A percentile compares a stretch with the other conserved stretches of the same genome.
Evolutionary conservation across 2,329 filamentous ascomycete genomes (phyloP).

Genomic region (Emmonsia crescens): DNA sequence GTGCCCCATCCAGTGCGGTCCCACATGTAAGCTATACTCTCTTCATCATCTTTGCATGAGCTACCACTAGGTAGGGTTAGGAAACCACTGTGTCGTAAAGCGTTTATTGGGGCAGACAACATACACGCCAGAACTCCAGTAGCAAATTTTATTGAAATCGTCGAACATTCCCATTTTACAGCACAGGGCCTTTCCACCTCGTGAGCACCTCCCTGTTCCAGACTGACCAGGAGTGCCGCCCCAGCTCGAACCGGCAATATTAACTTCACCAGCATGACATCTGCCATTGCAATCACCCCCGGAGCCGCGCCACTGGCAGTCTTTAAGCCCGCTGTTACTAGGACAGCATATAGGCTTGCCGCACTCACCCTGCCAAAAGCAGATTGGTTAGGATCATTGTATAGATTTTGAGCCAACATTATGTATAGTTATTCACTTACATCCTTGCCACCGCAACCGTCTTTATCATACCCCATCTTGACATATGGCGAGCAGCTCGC

Average conservation of each 20-base stretch:
- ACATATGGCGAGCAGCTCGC: slow-evolving; percentile 1
- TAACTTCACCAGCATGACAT: slow-evolving; percentile 12
- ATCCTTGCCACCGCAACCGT: slow-evolving; percentile 1
- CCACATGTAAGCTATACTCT: background rate
- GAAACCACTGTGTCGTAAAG: background rate
- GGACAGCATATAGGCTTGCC: slow-evolving; percentile 12
- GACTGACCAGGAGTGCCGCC: background rate
- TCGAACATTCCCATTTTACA: slow-evolving; percentile 1
- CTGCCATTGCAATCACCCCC: slow-evolving; percentile 10
- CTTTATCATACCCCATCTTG: slow-evolving; percentile 7
- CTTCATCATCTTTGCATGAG: background rate
- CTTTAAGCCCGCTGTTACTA: slow-evolving; percentile 6
- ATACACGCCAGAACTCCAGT: background rate
- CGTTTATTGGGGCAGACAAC: background rate
- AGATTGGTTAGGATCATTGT: background rate
- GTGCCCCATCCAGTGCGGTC: background rate
- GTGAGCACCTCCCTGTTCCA: background rate
- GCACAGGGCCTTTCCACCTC: background rate
- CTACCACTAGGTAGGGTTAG: background rate
- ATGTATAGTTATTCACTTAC: slow-evolving; percentile 4
- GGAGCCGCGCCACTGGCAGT: slow-evolving; percentile 11
- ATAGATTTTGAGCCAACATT: background rate
- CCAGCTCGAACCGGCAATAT: background rate
- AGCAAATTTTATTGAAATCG: background rate
- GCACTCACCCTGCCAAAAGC: background rate